These are phyloP conservation scores for Nigrospora osmanthi DNA, from an alignment of 2,329 filamentous ascomycete genomes.

Conservation along the genomic window DNA sequence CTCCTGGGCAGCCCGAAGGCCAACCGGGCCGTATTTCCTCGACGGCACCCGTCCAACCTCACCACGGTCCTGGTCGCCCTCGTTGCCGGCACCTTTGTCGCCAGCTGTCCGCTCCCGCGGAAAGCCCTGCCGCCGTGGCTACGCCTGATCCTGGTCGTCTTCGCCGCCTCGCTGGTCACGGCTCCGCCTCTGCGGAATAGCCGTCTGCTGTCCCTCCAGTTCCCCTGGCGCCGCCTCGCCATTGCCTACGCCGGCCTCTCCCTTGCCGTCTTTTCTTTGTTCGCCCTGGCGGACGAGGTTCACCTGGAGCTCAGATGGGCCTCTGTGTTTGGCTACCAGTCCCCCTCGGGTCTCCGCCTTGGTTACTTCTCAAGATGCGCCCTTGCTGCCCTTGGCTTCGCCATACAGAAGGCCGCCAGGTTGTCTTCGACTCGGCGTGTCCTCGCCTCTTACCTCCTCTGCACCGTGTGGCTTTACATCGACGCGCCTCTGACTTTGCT, in stretches of 20 bases:
- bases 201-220: too few species aligned
- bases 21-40: too few species aligned
- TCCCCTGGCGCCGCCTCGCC: neutral
- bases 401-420: neutral
- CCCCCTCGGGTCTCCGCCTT: neutral
- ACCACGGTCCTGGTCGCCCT: neutral
- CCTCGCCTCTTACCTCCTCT: neutral
- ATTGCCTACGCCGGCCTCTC: neutral
- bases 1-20: too few species aligned
- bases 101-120: neutral
- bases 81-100: neutral
- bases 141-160: neutral
- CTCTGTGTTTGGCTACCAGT: neutral
- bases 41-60: neutral
- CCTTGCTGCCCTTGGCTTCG: neutral
- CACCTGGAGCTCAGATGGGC: neutral
- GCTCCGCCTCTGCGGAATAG: neutral
- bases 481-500: neutral
- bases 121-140: neutral
- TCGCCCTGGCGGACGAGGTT: constrained; percentile 1
- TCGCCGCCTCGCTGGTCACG: neutral
- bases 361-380: neutral
- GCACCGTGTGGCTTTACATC: neutral
- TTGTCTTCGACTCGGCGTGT: neutral
- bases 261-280: neutral